These are phyloP conservation scores for Amniculicola lignicola DNA, from an alignment of 495 filamentous ascomycete genomes.

Conservation along the genomic window DNA sequence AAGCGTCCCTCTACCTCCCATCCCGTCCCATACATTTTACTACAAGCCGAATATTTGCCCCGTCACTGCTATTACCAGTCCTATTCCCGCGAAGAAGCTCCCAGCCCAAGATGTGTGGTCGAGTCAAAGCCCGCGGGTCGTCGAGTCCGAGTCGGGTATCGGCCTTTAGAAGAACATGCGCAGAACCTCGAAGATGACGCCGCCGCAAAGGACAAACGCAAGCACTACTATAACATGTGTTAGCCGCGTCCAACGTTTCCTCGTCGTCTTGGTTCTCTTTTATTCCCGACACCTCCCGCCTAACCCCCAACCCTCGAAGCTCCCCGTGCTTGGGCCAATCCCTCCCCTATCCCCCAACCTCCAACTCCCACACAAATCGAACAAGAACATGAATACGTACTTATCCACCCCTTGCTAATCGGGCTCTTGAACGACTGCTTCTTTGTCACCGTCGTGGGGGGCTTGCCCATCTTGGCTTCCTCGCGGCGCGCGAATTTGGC, in stretches of 20 bases:
- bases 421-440: conserved; percentile 67
- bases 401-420: conserved; percentile 75
- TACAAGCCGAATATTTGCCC: too few relatives aligned
- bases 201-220: conserved; percentile 80
- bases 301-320: neutral
- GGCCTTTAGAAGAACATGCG: conserved; percentile 69
- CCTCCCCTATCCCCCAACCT: neutral
- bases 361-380: neutral
- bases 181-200: conserved; percentile 77
- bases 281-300: too few relatives aligned
- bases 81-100: too few relatives aligned
- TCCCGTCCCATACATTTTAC: too few relatives aligned
- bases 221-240: conserved; percentile 57
- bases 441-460: conserved; percentile 64
- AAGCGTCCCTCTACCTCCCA: too few relatives aligned
- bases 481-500: conserved; percentile 77
- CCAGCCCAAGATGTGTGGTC: too few relatives aligned
- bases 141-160: too few relatives aligned
- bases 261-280: too few relatives aligned
- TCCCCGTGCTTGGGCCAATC: neutral
- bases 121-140: too few relatives aligned
- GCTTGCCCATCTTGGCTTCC: conserved; percentile 78
- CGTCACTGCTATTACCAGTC: too few relatives aligned
- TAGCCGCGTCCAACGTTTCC: neutral
- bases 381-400: conserved; percentile 52